Percentiles rank a stretch among this genome's conserved stretches.
phyloP scores from a whole-genome alignment of 2,329 filamentous ascomycete species.

The Fusarium agapanthi region DNA sequence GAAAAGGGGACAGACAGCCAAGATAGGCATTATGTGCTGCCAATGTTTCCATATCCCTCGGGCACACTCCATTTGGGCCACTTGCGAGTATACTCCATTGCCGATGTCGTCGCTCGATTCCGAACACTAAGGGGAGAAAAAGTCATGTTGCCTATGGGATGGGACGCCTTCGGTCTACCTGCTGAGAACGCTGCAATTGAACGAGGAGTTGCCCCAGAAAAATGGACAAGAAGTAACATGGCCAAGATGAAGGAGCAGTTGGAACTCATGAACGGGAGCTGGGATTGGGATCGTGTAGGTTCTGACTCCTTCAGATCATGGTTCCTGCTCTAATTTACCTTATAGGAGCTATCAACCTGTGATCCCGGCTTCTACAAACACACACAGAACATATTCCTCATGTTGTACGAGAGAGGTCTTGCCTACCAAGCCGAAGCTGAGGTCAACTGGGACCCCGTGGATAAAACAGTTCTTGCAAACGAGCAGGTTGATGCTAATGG shows the following conservation, averaged over 20 bases:
- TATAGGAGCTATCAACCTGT: slow-evolving; percentile 83
- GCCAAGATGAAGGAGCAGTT: slow-evolving; percentile 85
- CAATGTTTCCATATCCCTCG: slow-evolving; percentile 95
- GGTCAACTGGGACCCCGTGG: slow-evolving; percentile 91
- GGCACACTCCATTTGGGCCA: slow-evolving; percentile 88
- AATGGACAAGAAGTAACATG: slow-evolving; percentile 85
- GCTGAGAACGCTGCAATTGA: slow-evolving; percentile 93
- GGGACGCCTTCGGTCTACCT: slow-evolving; percentile 91
- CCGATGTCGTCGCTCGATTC: slow-evolving; percentile 83
- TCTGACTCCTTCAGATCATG: background rate
- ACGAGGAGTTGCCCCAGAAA: slow-evolving; percentile 76
- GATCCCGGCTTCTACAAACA: slow-evolving; percentile 88
- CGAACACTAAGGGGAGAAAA: slow-evolving; percentile 76
- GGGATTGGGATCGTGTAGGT: slow-evolving; percentile 84
- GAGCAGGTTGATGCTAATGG: slow-evolving; percentile 92
- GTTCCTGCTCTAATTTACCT: slow-evolving; percentile 10
- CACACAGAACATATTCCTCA: slow-evolving; percentile 85
- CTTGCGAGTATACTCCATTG: slow-evolving; percentile 88
- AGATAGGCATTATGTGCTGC: slow-evolving; percentile 73
- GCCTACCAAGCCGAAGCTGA: slow-evolving; percentile 85
- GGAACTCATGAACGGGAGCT: slow-evolving; percentile 78
- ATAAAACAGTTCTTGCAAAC: slow-evolving; percentile 89
- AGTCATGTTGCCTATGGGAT: slow-evolving; percentile 90
- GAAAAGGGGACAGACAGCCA: slow-evolving; percentile 33
- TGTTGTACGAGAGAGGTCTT: slow-evolving; percentile 76